phyloP scores from a whole-genome alignment of 306 rosid species.

The Corylus avellana region DNA sequence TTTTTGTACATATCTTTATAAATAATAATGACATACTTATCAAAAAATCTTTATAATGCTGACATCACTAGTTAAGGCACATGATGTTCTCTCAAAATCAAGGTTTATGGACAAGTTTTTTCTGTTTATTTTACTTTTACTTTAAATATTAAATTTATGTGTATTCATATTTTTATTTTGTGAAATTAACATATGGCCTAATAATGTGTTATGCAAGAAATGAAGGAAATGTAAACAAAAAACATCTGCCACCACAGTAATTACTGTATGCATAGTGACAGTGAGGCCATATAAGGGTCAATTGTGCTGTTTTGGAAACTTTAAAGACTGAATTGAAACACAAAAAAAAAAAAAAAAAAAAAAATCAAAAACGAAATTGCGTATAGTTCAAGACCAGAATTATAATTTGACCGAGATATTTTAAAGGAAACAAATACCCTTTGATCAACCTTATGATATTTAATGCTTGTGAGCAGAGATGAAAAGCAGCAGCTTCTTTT shows the following conservation, averaged over 20 bases:
- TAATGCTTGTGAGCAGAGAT: slow-evolving; percentile 56
- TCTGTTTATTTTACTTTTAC: not conserved
- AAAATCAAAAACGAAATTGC: not conserved
- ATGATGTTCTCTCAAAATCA: not conserved
- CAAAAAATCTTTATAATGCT: not conserved
- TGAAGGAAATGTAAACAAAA: no score
- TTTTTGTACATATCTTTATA: not conserved
- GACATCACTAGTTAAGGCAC: not conserved
- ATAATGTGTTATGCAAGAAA: no score
- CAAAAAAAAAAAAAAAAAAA: not conserved
- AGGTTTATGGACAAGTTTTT: not conserved
- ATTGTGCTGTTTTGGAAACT: not conserved
- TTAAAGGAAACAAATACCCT: slow-evolving; percentile 3
- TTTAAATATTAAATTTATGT: not conserved
- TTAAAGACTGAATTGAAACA: not conserved
- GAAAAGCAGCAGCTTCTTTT: slow-evolving; percentile 95
- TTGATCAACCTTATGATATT: not conserved
- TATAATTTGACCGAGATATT: not conserved
- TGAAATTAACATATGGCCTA: not conserved
- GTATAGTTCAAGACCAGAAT: not conserved
- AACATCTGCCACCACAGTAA: no score
- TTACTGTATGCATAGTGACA: not conserved
- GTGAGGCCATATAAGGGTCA: not conserved
- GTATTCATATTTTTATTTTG: not conserved
- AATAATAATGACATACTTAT: not conserved